These are phyloP conservation scores for Trifolium fragiferum DNA, from an alignment of 306 rosid genomes.

Conservation along the genomic window DNA sequence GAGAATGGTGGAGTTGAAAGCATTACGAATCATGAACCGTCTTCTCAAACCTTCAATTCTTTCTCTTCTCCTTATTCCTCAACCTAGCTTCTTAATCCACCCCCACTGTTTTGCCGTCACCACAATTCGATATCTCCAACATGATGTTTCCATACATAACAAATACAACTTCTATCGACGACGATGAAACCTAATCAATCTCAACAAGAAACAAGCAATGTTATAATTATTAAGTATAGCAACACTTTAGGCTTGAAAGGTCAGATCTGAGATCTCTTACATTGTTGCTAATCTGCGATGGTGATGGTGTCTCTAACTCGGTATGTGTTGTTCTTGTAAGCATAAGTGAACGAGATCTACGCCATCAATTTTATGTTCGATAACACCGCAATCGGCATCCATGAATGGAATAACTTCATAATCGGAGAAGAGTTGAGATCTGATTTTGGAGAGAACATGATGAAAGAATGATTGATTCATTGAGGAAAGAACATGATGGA, in stretches of 20 bases:
- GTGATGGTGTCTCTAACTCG: constrained; percentile 30
- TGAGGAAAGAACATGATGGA: too few species aligned
- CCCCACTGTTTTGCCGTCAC: constrained; percentile 46
- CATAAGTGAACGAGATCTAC: constrained; percentile 70
- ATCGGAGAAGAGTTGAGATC: constrained; percentile 55
- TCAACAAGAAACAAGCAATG: not conserved
- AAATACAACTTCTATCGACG: constrained; percentile 78
- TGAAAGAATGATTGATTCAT: too few species aligned
- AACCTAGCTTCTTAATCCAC: constrained; percentile 85
- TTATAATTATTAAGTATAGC: not conserved
- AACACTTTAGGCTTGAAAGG: not conserved
- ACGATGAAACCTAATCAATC: constrained; percentile 62
- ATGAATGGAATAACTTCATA: constrained; percentile 69
- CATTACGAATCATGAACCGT: constrained; percentile 70
- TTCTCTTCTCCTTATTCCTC: constrained; percentile 97
- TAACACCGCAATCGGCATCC: constrained; percentile 69
- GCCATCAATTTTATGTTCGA: constrained; percentile 70
- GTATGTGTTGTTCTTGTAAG: constrained; percentile 46
- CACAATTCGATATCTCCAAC: constrained; percentile 61
- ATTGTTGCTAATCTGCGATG: constrained; percentile 66
- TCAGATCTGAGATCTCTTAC: constrained; percentile 46
- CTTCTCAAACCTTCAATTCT: constrained; percentile 95
- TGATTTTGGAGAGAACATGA: constrained; percentile 42
- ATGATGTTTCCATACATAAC: constrained; percentile 72
- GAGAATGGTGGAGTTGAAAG: constrained; percentile 44